Conservation (phyloP, 805 yeast genomes). For the Saturnispora serradocipensis region DNA sequence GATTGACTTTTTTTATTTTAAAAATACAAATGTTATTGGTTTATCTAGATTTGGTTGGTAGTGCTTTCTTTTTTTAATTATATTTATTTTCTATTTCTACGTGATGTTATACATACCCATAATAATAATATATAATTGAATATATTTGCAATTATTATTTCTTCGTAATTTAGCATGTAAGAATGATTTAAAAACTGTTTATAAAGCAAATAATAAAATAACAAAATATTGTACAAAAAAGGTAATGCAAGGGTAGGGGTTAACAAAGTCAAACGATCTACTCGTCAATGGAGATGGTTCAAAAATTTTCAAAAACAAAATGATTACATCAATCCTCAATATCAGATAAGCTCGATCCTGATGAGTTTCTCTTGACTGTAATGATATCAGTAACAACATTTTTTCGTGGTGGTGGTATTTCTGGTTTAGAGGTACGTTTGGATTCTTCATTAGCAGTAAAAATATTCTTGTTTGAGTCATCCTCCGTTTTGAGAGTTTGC, state of each 20-base stretch:
- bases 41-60: background rate
- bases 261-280: background rate
- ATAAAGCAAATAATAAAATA: background rate
- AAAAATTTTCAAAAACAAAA: background rate
- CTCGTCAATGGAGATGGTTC: background rate
- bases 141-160: background rate
- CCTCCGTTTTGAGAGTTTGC: constrained; percentile 3
- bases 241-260: background rate
- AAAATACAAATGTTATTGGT: background rate
- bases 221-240: background rate
- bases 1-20: background rate
- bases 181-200: background rate
- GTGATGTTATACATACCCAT: background rate
- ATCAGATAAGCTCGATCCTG: background rate
- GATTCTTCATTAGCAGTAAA: constrained; percentile 3
- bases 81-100: background rate
- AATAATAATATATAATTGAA: background rate
- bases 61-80: background rate
- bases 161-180: background rate
- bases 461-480: background rate
- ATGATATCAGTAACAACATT: constrained; percentile 1
- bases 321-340: background rate
- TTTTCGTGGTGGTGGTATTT: constrained; percentile 9
- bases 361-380: background rate
- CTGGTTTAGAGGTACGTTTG: constrained; percentile 1